These are phyloP conservation scores for Phytopythium helicoides DNA, from an alignment of 352 stramenopile genomes.

Conservation along the genomic window DNA sequence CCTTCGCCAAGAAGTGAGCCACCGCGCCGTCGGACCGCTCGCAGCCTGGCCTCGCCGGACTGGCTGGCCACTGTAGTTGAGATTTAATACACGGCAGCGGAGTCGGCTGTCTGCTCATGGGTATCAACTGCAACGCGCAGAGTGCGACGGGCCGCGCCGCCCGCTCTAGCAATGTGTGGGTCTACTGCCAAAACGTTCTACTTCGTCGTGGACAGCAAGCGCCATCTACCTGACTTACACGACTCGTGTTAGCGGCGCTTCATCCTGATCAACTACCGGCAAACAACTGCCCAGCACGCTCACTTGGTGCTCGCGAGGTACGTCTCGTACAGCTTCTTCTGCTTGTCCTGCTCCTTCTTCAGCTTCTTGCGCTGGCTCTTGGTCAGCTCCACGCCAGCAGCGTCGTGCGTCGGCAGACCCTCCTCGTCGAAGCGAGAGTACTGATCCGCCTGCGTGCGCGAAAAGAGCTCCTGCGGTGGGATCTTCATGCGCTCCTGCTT, in stretches of 20 bases:
- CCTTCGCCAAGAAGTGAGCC: constrained; percentile 79
- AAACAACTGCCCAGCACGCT: constrained; percentile 5
- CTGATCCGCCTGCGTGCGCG: constrained; percentile 52
- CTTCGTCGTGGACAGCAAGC: too few species aligned
- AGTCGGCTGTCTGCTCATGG: too few species aligned
- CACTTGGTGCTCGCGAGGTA: constrained; percentile 39
- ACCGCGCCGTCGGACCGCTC: too few species aligned
- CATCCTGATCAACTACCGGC: background rate
- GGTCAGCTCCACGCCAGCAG: constrained; percentile 50
- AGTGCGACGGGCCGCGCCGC: too few species aligned
- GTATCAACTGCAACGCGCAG: too few species aligned
- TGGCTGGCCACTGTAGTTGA: too few species aligned
- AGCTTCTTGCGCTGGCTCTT: constrained; percentile 87
- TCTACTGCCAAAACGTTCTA: too few species aligned
- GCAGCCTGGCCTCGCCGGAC: too few species aligned
- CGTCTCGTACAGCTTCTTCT: constrained; percentile 80
- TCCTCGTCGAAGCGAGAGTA: constrained; percentile 74
- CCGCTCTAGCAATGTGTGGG: too few species aligned
- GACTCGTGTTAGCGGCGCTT: too few species aligned
- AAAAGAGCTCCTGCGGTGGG: constrained; percentile 78
- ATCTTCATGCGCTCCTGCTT: constrained; percentile 93
- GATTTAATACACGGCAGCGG: too few species aligned
- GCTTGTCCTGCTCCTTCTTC: constrained; percentile 88
- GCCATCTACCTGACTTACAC: too few species aligned
- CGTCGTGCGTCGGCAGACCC: constrained; percentile 76